These are phyloP conservation scores for Patellifolia procumbens DNA, from an alignment of 179 eudicot species.

Conservation along the genomic window DNA sequence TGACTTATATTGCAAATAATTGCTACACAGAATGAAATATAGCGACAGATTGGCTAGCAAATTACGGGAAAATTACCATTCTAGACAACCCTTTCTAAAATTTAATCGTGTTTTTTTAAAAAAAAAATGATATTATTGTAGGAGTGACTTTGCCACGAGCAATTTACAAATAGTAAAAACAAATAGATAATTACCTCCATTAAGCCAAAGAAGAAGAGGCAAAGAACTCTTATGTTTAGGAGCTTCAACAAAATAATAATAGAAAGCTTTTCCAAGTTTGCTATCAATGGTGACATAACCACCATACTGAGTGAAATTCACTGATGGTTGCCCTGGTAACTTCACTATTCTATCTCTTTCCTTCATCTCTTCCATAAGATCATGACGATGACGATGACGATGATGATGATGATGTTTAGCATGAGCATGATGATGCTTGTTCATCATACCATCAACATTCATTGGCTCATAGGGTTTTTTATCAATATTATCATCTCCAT, in stretches of 20 bases:
- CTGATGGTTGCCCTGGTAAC: constrained; percentile 62
- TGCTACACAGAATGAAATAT: no score
- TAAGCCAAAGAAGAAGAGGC: constrained; percentile 68
- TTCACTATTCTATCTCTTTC: constrained; percentile 43
- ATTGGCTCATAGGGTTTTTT: constrained; percentile 16
- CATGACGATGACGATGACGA: neutral
- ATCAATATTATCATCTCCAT: neutral
- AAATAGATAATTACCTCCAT: constrained; percentile 53
- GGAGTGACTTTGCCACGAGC: neutral
- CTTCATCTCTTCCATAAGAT: constrained; percentile 20
- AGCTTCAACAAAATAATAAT: constrained; percentile 53
- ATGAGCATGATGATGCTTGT: neutral
- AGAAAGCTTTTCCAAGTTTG: constrained; percentile 44
- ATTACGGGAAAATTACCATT: no score
- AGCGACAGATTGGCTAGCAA: no score
- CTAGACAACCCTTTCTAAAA: no score
- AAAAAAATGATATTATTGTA: neutral
- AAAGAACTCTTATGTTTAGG: constrained; percentile 22
- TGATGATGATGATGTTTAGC: neutral
- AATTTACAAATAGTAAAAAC: neutral
- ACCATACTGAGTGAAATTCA: constrained; percentile 51
- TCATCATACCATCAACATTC: neutral
- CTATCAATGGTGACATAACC: constrained; percentile 58
- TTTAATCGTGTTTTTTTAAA: no score
- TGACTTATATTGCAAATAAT: no score